Evolutionary conservation across 768 basidiomycete genomes (phyloP).

Genomic region (Holtermanniella nyarrowii): DNA sequence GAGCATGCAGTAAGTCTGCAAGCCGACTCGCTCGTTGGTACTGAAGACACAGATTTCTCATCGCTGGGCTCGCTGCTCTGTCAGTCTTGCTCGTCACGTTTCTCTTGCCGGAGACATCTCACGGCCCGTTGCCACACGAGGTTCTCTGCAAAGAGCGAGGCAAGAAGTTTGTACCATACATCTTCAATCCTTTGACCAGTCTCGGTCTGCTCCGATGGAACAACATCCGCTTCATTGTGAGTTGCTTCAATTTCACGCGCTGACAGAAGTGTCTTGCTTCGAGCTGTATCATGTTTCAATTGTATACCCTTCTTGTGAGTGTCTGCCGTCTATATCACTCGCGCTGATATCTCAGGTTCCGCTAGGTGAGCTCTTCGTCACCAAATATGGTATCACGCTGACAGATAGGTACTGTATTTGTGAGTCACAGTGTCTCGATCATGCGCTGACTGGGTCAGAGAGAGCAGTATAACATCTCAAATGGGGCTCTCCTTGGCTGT

Average conservation of each 20-base stretch:
- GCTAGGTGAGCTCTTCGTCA: not conserved
- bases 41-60: conserved; percentile 22
- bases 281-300: conserved; percentile 25
- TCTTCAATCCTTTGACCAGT: conserved; percentile 35
- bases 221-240: conserved; percentile 32
- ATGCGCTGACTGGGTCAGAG: conserved; percentile 9
- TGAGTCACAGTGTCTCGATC: conserved; percentile 10
- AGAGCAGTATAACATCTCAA: conserved; percentile 38
- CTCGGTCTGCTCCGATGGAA: conserved; percentile 30
- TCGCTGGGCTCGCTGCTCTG: conserved; percentile 21
- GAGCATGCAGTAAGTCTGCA: conserved; percentile 5
- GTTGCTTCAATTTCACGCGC: conserved; percentile 2
- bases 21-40: not conserved
- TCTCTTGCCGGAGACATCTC: conserved; percentile 37
- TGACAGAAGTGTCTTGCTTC: conserved; percentile 22
- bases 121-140: conserved; percentile 34
- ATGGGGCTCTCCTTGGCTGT: conserved; percentile 38
- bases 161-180: conserved; percentile 34
- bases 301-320: conserved; percentile 31
- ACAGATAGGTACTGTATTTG: conserved; percentile 20
- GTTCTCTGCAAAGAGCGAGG: conserved; percentile 13
- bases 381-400: not conserved
- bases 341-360: not conserved
- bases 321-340: not conserved
- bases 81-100: conserved; percentile 23